These are phyloP conservation scores for Exophiala alcalophila DNA, from an alignment of 2,329 filamentous ascomycete genomes.

Conservation along the genomic window DNA sequence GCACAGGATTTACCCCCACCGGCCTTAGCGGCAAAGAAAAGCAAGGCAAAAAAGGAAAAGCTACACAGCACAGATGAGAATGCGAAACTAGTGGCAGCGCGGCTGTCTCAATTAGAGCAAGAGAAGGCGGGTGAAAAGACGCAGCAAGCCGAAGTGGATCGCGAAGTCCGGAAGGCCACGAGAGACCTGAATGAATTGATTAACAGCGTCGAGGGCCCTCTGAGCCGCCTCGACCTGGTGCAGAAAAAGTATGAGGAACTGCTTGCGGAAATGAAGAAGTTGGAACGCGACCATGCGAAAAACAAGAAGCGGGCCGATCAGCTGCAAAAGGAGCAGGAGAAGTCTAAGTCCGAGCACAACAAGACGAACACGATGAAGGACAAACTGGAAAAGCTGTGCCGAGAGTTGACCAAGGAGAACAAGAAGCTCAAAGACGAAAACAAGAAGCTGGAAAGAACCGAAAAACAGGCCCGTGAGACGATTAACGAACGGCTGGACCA, in stretches of 20 bases:
- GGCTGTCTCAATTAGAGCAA: conserved; percentile 92
- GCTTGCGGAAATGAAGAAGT: conserved; percentile 88
- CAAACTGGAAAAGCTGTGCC: conserved; percentile 92
- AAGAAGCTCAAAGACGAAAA: conserved; percentile 99
- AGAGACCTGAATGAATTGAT: conserved; percentile 85
- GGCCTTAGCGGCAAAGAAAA: conserved; percentile 62
- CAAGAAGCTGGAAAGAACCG: conserved; percentile 80
- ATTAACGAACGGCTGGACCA: conserved; percentile 82
- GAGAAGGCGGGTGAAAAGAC: conserved; percentile 92
- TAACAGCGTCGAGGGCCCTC: conserved; percentile 80
- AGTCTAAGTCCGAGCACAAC: conserved; percentile 79
- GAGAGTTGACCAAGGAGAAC: conserved; percentile 93
- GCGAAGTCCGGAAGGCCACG: conserved; percentile 90
- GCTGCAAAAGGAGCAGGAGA: conserved; percentile 94
- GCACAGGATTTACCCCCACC: conserved; percentile 41
- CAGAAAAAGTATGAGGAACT: conserved; percentile 90
- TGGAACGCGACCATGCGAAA: conserved; percentile 90
- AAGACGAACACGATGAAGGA: conserved; percentile 91
- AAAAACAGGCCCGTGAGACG: conserved; percentile 75
- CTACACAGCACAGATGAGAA: conserved; percentile 80
- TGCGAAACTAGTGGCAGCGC: conserved; percentile 83
- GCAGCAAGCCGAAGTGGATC: conserved; percentile 92
- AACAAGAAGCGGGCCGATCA: conserved; percentile 94
- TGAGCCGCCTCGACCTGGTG: conserved; percentile 86
- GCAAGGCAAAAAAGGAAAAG: conserved; percentile 72